Evolutionary conservation across 139 green algal species (phyloP).

Genomic region (Dunaliella primolecta): DNA sequence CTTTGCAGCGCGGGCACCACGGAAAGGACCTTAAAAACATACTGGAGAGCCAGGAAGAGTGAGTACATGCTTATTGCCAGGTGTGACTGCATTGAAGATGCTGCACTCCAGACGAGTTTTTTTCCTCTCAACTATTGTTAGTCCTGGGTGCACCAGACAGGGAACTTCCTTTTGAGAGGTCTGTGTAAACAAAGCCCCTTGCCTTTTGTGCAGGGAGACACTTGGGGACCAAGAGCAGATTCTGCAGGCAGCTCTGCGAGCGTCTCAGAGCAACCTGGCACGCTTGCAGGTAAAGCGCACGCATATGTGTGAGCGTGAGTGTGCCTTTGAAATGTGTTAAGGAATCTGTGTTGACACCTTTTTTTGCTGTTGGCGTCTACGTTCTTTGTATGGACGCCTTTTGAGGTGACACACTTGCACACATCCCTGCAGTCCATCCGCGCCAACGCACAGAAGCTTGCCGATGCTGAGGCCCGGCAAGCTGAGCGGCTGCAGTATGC

Average conservation of each 20-base stretch:
- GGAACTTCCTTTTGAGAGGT: not conserved
- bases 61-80: not conserved
- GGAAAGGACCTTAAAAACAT: not conserved
- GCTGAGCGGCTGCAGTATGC: slow-evolving; percentile 30
- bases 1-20: not conserved
- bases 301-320: too few species aligned
- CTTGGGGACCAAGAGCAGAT: not conserved
- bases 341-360: not conserved
- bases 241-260: not conserved
- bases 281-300: not conserved
- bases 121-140: too few species aligned
- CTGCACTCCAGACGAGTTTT: too few species aligned
- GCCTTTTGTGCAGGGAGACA: not conserved
- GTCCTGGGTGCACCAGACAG: too few species aligned
- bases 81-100: not conserved
- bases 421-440: not conserved
- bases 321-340: too few species aligned
- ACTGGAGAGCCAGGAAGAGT: not conserved
- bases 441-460: slow-evolving; percentile 18
- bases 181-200: not conserved
- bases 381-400: not conserved
- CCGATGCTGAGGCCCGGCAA: slow-evolving; percentile 33
- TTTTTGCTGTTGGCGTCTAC: not conserved
- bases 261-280: not conserved
- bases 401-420: not conserved